Evolutionary conservation across 2,329 filamentous ascomycete genomes (phyloP), one percentile per base, ranked within the genome.

Genomic region (Penicillium sp.): DNA sequence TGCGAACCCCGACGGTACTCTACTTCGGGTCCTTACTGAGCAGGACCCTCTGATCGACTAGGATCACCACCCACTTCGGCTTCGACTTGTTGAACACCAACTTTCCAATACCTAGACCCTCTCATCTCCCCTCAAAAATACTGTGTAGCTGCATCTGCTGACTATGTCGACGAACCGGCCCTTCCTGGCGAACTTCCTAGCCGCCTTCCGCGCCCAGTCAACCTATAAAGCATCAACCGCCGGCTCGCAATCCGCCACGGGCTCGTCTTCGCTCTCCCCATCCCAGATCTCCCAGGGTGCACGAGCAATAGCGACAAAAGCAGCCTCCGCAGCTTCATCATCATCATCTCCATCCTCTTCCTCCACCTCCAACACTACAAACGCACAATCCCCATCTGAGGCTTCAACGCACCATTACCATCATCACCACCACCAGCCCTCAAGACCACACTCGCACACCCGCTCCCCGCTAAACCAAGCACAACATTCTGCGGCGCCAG

Each of bases 161-260:
- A 80, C 62, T 69, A 89, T 89, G 87, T 84, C 86, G 2, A 88
- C 85, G 66, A 89, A 90, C 78, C 79, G 87, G 61, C 87, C 84
- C 52, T 90, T 90, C 78, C 82, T 90, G 69, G 83, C 86, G 67
- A 87, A 87, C 79, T 89, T 90, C 78, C 83, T 90, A 64, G 85
- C 88, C 52, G 86, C 87, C 65, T 90, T 90, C 71, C 83, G 88
- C 56, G 86, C 88, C 55, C 87, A 89, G 71, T 87, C 86, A 47
- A 81, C 83, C 60, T 82, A 86, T 66, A 88, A 88, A 70, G 79
- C 86, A 26, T 81, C 85, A 31, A 68, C 73, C 15, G 69, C 78
- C 23, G 73, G 72, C 17, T 64, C 75, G 5, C 67, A 72, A 45
- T 69, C 78, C 8, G 76, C 78, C 56, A 66, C 52, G 66, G 57